phyloP scores from a whole-genome alignment of 257 asterid genomes.

The Primulina tabacum region DNA sequence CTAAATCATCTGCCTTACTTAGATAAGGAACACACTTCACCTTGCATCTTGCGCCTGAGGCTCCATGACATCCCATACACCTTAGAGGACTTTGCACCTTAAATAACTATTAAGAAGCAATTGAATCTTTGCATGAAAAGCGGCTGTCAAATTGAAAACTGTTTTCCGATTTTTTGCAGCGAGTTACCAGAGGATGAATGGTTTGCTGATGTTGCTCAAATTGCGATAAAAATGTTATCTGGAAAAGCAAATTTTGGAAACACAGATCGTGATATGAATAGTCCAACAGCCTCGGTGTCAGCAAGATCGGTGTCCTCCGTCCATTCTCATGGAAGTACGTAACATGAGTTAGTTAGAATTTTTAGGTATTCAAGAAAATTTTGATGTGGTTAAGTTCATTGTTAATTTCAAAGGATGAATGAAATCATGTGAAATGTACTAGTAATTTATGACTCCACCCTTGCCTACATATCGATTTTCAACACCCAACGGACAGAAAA shows the following conservation, averaged over 20 bases:
- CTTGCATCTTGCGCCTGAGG: no score
- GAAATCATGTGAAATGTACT: background rate
- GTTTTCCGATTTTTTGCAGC: constrained; percentile 34
- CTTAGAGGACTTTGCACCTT: no score
- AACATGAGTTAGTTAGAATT: constrained; percentile 1
- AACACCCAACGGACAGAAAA: background rate
- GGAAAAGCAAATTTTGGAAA: constrained; percentile 64
- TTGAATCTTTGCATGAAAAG: background rate
- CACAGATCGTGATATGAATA: constrained; percentile 43
- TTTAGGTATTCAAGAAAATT: background rate
- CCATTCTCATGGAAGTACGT: constrained; percentile 69
- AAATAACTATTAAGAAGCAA: no score
- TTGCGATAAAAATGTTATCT: constrained; percentile 68
- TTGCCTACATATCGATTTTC: background rate
- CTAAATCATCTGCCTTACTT: no score
- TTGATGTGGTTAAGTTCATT: no score
- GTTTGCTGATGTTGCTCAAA: constrained; percentile 93
- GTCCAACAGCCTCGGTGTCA: constrained; percentile 62
- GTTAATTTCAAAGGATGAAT: background rate
- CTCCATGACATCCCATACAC: no score
- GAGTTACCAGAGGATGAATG: constrained; percentile 87
- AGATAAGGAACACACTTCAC: no score
- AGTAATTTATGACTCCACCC: background rate
- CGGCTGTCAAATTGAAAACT: background rate
- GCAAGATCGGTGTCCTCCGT: constrained; percentile 64